These are phyloP conservation scores for Nannizziopsis barbatae DNA, from an alignment of 2,329 filamentous ascomycete species.

Conservation along the genomic window DNA sequence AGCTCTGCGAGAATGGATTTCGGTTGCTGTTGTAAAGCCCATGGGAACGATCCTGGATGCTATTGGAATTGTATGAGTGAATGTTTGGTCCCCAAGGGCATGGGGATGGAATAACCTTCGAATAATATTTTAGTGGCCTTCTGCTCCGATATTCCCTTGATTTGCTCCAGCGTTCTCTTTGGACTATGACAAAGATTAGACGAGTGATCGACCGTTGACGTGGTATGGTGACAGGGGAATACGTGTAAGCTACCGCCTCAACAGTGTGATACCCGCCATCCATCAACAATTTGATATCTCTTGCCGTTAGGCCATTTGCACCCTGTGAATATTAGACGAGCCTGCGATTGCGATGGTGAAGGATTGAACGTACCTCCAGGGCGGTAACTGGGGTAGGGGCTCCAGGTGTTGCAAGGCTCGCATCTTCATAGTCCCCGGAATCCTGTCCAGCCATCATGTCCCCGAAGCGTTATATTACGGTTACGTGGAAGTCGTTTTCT, in stretches of 20 bases:
- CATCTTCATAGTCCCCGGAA: conserved; percentile 65
- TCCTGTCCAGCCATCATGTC: conserved; percentile 45
- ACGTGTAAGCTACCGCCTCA: conserved; percentile 90
- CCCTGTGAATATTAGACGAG: conserved; percentile 49
- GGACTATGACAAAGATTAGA: conserved; percentile 36
- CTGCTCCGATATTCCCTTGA: conserved; percentile 95
- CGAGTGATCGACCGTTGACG: neutral
- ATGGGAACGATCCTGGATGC: conserved; percentile 94
- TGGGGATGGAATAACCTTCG: conserved; percentile 54
- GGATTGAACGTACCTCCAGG: conserved; percentile 58
- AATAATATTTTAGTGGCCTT: conserved; percentile 85
- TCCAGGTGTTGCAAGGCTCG: conserved; percentile 65
- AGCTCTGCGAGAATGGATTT: conserved; percentile 95
- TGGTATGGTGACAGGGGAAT: conserved; percentile 24
- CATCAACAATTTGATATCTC: conserved; percentile 85
- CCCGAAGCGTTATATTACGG: neutral
- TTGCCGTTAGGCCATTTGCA: conserved; percentile 76
- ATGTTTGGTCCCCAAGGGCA: neutral
- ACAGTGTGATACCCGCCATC: conserved; percentile 93
- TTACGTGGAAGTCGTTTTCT: too few species aligned
- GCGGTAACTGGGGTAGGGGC: conserved; percentile 82
- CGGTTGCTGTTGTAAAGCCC: conserved; percentile 97
- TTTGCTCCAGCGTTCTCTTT: conserved; percentile 70
- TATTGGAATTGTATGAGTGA: conserved; percentile 27
- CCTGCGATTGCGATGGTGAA: conserved; percentile 1